Base-by-base conservation (phyloP, 805 yeast genomes). In the Candida morakotiae region DNA sequence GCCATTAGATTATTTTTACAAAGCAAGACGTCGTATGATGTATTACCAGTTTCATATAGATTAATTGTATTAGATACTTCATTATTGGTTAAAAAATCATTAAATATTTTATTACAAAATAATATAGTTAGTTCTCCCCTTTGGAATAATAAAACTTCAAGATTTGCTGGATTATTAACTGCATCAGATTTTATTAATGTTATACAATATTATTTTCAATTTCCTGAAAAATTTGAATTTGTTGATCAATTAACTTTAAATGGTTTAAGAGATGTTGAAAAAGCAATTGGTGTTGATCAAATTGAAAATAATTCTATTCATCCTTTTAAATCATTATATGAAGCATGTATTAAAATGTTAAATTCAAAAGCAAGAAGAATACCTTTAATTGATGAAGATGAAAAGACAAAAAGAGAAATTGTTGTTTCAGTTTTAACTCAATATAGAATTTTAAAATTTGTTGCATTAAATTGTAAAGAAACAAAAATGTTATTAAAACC, bases 351-450 rank as follows among this genome's bases (percentile, higher is more conserved):
- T 29, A 82, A 81, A 64, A 91, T 93, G 95, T 71, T 87, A 44
- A 82, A 82, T 43, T 77, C 93, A 23, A 82, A 84, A 47, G 94
- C 97, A 3, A 75, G 97, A 58, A 78, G 98, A 62, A 86, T 93
- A 40, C 98, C 98, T 3, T 70, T 93, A 49, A 87, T 93, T 48
- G 98, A 93, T 58, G 83, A 83, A 56, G 97, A 93, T 58, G 96
- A 87, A 52, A 87, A 83, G 48, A 86, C 95, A 0, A 83, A 84
- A 52, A 71, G 96, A 52, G 98, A 93, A 59, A 88, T 93, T 52
- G 96, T 93, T 13, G 97, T 93, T 6, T 79, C 88, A 39, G 98
- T 93, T 36, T 72, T 93, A 53, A 93, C 98, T 1, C 98, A 93
- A 67, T 93, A 93, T 63, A 80, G 98, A 56, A 93, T 93, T 39